Base-by-base conservation (phyloP, 352 stramenopile species). In the Phytophthora syringae region DNA sequence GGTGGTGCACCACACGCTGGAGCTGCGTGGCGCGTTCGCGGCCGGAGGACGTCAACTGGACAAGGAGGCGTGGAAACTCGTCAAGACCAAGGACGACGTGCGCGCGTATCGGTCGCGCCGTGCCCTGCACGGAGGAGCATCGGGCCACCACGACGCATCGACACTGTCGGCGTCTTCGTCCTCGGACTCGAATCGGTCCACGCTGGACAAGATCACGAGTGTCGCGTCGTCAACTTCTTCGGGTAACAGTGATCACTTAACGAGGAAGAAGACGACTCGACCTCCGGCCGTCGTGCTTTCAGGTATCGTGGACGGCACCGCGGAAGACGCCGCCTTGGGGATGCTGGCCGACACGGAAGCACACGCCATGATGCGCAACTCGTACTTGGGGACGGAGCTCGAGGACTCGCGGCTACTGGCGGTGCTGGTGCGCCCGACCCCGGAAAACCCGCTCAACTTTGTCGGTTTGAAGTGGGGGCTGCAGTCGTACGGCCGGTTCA, bases 381-480 rank as follows among this genome's bases (percentile, higher is more conserved):
- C 69, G 43, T 79, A 73, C 53, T 43, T 80, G 12, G 55, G 58
- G 5, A 70, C 72, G 45, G 64, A 74, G 43, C 47, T 69, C 18
- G 68, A 77, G 15, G 66, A 72, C 28, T 72, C 53, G 16, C 72
- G 64, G 22, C 52, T 84, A 20, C 70, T 84, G 16, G 42, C 60
- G 4, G 74, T 68, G n/a, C 28, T 84, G 9, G 49, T 70, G 11
- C 43, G 20, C 4, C 64, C 65, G 22, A 79, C 47, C 0, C 15
- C 44, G 12, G 52, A 70, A 5, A 55, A 81, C 7, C 75, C 75
- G n/a, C 78, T 81, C 34, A 62, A 67, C 28, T 83, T 72, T 39
- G 27, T 83, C 15, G 65, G 61, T 25, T 21, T 83, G 2, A 83
- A 83, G 54, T 83, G 75, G 75, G 58, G 59, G 0, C 24, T 69